Evolutionary conservation across 441 rosid species (phyloP).

Genomic region (Sinapis alba): DNA sequence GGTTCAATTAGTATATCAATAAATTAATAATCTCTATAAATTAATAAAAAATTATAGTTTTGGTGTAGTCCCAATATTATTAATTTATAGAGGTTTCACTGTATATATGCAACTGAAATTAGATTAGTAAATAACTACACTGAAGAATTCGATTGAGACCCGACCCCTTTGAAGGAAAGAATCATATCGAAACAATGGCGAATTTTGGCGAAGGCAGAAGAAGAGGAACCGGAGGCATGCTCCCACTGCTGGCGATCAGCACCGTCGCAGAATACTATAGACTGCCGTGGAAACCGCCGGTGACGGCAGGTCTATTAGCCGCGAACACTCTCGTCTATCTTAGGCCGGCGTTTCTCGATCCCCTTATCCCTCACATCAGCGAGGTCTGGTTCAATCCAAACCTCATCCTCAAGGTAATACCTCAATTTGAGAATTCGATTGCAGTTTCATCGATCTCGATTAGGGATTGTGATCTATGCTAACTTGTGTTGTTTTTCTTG

Average conservation of each 20-base stretch:
- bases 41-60: no score
- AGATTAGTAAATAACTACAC: background rate
- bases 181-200: constrained; percentile 30
- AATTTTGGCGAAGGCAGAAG: constrained; percentile 49
- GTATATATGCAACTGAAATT: background rate
- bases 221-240: constrained; percentile 58
- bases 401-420: constrained; percentile 78
- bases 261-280: constrained; percentile 70
- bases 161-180: constrained; percentile 20
- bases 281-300: constrained; percentile 90
- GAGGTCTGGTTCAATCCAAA: constrained; percentile 84
- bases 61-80: no score
- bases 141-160: no score
- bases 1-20: no score
- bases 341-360: constrained; percentile 63
- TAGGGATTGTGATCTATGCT: background rate
- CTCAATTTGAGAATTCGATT: background rate
- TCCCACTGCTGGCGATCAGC: constrained; percentile 77
- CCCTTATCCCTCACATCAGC: constrained; percentile 64
- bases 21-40: no score
- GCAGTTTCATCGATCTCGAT: background rate
- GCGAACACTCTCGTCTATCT: constrained; percentile 74
- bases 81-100: no score
- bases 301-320: constrained; percentile 79
- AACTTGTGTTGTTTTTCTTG: background rate